Evolutionary conservation across 768 basidiomycete species (phyloP).

Genomic region (Rhizopogon vulgaris): DNA sequence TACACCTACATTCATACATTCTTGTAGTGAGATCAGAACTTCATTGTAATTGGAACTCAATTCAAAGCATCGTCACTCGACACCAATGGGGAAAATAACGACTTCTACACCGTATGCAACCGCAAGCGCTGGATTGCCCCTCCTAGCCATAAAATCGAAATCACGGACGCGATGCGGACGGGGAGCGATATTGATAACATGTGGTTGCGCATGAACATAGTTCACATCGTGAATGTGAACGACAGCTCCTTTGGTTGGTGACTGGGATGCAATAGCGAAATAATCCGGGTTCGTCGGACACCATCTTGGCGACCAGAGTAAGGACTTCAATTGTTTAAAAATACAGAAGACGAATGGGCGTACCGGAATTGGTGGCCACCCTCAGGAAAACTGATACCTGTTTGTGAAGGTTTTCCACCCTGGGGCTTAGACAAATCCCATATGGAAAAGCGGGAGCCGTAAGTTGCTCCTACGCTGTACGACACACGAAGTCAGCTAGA

Average conservation of each 20-base stretch:
- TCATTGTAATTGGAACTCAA: slow-evolving; percentile 8
- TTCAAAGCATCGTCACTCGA: slow-evolving; percentile 35
- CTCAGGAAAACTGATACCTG: slow-evolving; percentile 58
- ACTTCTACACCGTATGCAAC: slow-evolving; percentile 59
- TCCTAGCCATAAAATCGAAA: slow-evolving; percentile 67
- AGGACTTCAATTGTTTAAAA: neutral
- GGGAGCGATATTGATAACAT: slow-evolving; percentile 48
- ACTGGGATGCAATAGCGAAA: slow-evolving; percentile 68
- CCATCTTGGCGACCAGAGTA: slow-evolving; percentile 48
- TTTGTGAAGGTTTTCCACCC: slow-evolving; percentile 67
- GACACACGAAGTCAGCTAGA: neutral
- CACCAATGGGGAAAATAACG: slow-evolving; percentile 57
- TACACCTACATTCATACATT: neutral
- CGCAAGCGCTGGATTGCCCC: slow-evolving; percentile 60
- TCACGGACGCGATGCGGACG: slow-evolving; percentile 63
- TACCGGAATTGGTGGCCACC: slow-evolving; percentile 68
- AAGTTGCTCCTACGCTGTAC: slow-evolving; percentile 66
- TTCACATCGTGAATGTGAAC: slow-evolving; percentile 66
- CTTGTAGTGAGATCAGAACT: slow-evolving; percentile 4
- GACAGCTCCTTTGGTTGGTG: slow-evolving; percentile 53
- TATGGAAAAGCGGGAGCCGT: slow-evolving; percentile 62
- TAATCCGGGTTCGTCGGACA: slow-evolving; percentile 69
- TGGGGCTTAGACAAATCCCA: slow-evolving; percentile 72
- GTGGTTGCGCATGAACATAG: slow-evolving; percentile 60
- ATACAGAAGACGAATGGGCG: slow-evolving; percentile 7